Evolutionary conservation across 257 asterid species (phyloP).

Genomic region (Dorcoceras hygrometricum): DNA sequence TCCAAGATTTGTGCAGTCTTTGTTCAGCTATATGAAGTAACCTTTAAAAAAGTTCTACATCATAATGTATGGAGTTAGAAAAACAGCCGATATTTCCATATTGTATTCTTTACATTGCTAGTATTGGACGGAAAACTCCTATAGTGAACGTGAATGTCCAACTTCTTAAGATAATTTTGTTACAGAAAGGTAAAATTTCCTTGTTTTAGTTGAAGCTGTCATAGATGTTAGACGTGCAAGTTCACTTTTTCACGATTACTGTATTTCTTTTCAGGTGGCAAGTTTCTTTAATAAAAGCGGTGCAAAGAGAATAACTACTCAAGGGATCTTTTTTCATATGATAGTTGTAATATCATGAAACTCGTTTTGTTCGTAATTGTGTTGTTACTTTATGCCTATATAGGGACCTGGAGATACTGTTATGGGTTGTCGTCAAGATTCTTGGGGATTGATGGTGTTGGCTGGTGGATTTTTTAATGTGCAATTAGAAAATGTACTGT

Average conservation of each 20-base stretch:
- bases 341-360: too few relatives aligned
- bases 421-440: constrained; percentile 67
- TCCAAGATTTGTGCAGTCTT: not conserved
- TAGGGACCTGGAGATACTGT: constrained; percentile 82
- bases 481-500: constrained; percentile 83
- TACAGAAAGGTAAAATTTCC: not conserved
- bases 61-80: not conserved
- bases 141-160: not conserved
- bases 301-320: too few relatives aligned
- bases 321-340: not conserved
- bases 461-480: constrained; percentile 89
- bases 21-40: not conserved
- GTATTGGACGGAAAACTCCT: not conserved
- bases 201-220: not conserved
- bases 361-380: too few relatives aligned
- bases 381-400: constrained; percentile 47
- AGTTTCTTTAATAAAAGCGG: not conserved
- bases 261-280: too few relatives aligned
- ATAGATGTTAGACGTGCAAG: not conserved
- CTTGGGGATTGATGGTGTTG: constrained; percentile 78
- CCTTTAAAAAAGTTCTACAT: not conserved
- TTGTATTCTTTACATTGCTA: not conserved
- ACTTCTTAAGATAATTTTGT: not conserved
- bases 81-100: not conserved
- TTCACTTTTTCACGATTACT: too few relatives aligned